Percentiles rank a stretch among this genome's conserved stretches.
Conservation (phyloP, 495 filamentous ascomycete species). For the Amniculicola lignicola region DNA sequence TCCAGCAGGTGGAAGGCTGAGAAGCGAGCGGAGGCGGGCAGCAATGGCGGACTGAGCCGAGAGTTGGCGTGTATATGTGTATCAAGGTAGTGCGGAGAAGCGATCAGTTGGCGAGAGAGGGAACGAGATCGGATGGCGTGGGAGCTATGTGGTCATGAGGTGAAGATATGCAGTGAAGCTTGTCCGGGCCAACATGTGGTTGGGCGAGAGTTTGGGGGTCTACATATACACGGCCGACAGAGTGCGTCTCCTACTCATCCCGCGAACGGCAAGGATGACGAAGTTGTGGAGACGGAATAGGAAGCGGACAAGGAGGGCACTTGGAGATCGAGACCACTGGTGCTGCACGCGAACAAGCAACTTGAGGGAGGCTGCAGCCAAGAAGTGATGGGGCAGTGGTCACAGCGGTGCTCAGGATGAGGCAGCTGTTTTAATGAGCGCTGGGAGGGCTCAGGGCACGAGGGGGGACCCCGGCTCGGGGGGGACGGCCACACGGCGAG, state of each 20-base stretch:
- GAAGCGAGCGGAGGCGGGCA: slow-evolving; percentile 15
- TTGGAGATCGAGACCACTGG: slow-evolving; percentile 28
- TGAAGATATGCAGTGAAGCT: slow-evolving; percentile 31
- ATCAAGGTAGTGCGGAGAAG: slow-evolving; percentile 26
- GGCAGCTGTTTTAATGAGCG: slow-evolving; percentile 28
- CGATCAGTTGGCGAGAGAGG: slow-evolving; percentile 14
- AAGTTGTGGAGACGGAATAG: slow-evolving; percentile 28
- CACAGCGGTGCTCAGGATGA: slow-evolving; percentile 18
- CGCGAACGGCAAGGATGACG: slow-evolving; percentile 34
- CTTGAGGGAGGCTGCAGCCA: slow-evolving; percentile 28
- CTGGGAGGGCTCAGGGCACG: slow-evolving; percentile 14
- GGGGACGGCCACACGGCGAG: neutral
- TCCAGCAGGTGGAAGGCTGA: slow-evolving; percentile 16
- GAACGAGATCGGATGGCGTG: slow-evolving; percentile 27
- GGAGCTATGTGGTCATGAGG: slow-evolving; percentile 34
- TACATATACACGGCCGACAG: slow-evolving; percentile 30
- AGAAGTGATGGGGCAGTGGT: slow-evolving; percentile 23
- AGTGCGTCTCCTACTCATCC: slow-evolving; percentile 28
- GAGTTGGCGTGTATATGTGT: slow-evolving; percentile 27
- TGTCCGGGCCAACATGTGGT: slow-evolving; percentile 11
- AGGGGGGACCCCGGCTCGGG: neutral
- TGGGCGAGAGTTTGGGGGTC: slow-evolving; percentile 28
- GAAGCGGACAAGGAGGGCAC: slow-evolving; percentile 25
- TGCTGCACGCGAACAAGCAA: slow-evolving; percentile 32
- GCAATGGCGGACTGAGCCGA: slow-evolving; percentile 20